Conservation (phyloP, 768 basidiomycete species). For the Boletellus ananiceps region DNA sequence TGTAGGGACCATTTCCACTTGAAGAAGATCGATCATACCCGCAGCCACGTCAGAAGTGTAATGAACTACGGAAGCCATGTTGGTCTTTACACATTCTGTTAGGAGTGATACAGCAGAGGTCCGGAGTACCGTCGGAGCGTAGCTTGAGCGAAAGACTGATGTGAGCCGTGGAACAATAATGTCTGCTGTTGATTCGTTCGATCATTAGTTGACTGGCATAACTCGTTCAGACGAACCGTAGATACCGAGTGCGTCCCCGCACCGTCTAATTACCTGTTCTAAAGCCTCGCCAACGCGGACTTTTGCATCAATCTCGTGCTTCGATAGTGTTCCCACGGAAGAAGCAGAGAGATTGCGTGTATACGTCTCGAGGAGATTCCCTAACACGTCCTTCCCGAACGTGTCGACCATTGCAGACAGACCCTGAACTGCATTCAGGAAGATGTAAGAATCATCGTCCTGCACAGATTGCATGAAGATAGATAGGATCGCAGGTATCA, state of each 20-base stretch:
- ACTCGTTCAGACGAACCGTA: slow-evolving; percentile 51
- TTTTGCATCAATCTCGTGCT: slow-evolving; percentile 66
- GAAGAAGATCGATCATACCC: slow-evolving; percentile 74
- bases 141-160: slow-evolving; percentile 49
- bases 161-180: slow-evolving; percentile 71
- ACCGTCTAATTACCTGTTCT: slow-evolving; percentile 66
- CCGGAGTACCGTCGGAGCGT: slow-evolving; percentile 71
- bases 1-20: slow-evolving; percentile 47
- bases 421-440: slow-evolving; percentile 88
- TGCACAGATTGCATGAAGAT: slow-evolving; percentile 83
- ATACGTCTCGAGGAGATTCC: slow-evolving; percentile 64
- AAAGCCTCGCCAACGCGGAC: slow-evolving; percentile 85
- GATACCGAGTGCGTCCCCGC: slow-evolving; percentile 60
- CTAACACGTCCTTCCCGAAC: slow-evolving; percentile 61
- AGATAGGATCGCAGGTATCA: slow-evolving; percentile 79
- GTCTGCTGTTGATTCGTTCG: slow-evolving; percentile 45
- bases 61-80: slow-evolving; percentile 54
- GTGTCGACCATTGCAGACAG: slow-evolving; percentile 80
- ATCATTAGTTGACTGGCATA: not conserved
- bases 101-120: slow-evolving; percentile 67
- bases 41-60: slow-evolving; percentile 59
- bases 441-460: slow-evolving; percentile 95
- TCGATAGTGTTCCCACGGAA: slow-evolving; percentile 35
- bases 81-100: slow-evolving; percentile 65
- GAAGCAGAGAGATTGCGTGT: slow-evolving; percentile 46